Evolutionary conservation across 1,139 yeast species (phyloP), one percentile per base, ranked within the genome.

Genomic region (Hemisphaericaspora subhashii): DNA sequence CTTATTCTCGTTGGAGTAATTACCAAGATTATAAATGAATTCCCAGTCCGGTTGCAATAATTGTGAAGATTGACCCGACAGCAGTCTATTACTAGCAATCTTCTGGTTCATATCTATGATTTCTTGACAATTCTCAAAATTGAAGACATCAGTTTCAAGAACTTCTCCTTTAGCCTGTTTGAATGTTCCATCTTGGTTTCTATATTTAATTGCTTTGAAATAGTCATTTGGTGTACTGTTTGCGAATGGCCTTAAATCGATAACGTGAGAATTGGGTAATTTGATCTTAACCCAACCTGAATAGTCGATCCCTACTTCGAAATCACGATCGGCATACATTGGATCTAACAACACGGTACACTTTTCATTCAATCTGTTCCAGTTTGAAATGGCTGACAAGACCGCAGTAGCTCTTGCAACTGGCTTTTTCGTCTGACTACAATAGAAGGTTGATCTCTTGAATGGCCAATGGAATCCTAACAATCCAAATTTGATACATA

Each of bases 381-480:
- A 69, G 20, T 59, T 52, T 0, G 65, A 50, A 30, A 69, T 52
- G 0, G 74, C 66, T 30, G 68, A 54, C 44, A 66, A 51, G 2
- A 70, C 59, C 5, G 72, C 73, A 1, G 72, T 72, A 29, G 64
- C 54, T 30, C 74, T 51, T 3, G 74, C 72, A 14, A 68, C 64
- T 3, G 75, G 74, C 40, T 63, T 58, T 35, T 55, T 60, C 8
- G 72, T 59, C 4, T 61, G 55, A 24, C 67, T 53, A 20, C 69
- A 62, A 46, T 64, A 70, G 42, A 68, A 65, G 4, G 68, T 64
- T 4, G 70, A 53, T 46, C 71, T 64, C 26, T 69, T 54, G 45
- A 69, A 69, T n/a, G 75, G 75, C 75, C 75, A 69, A 43, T 70
- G 75, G 43, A 69, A 68, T 2, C 70, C 74, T 26, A 69, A 45